Evolutionary conservation across 805 yeast genomes (phyloP), one percentile per base, ranked within the genome.

Genomic region (Ogataea degrootiae): DNA sequence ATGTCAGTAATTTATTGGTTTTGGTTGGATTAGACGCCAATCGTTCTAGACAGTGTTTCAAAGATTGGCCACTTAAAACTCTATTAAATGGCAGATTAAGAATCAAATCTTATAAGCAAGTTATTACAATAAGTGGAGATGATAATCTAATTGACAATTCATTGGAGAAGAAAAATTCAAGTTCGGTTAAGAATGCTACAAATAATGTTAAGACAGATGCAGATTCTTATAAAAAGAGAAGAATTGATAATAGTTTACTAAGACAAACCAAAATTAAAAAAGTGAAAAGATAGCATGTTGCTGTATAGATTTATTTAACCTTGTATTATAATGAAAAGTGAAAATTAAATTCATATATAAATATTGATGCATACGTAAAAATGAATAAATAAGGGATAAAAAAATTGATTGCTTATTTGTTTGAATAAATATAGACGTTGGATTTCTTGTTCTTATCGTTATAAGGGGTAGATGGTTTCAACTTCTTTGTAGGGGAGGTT

Each of bases 21-120:
- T 67, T 87, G 9, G 69, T 92, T 55, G 97, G 96, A 0, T 73
- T 94, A 39, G 83, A 84, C 51, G 67, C 74, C 43, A 76, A 76
- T 56, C 72, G 84, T 41, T 81, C 90, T 19, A 73, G 78, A 31
- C 75, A 75, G 34, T 78, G 85, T 22, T 69, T 85, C 50, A 75
- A 79, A 15, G 77, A 74, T 37, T 75, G 75, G 54, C 81, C 96
- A 0, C 76, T 80, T 26, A 73, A 76, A 21, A 94, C 78, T 0
- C 71, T 90, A 41, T 68, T 85, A 34, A 85, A 78, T 54, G 97
- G 96, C 1, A 71, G 89, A 54, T 69, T 91, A 56, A 75, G 97
- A 51, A 69, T 75, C 29, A 79, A 80, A 57, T 80, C 91, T 50
- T 84, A 85, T 59, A 91, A 90, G 59, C 97, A 91, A 62, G 82